A percentile compares a stretch with the other conserved stretches of the same genome.
Conservation (phyloP, 306 rosid genomes). For the Acacia acuminata region DNA sequence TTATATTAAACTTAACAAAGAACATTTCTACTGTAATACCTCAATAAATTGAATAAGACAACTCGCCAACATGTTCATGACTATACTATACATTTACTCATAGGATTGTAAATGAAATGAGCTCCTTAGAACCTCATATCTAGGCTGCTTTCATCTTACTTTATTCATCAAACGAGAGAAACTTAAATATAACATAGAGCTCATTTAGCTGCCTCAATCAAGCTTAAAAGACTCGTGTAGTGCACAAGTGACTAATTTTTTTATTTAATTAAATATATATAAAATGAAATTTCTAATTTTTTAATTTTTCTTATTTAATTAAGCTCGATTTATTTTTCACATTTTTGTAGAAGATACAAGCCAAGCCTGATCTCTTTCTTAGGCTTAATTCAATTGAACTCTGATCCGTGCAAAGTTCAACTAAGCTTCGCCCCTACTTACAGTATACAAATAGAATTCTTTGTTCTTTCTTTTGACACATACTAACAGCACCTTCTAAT, state of each 20-base stretch:
- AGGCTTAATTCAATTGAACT: not conserved
- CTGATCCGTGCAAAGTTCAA: not conserved
- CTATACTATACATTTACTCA: not conserved
- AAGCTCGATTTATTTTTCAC: not conserved
- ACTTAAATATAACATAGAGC: not conserved
- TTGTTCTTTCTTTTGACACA: not conserved
- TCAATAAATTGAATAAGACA: not conserved
- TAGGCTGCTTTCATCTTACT: not conserved
- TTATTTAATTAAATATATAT: not conserved
- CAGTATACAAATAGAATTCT: not conserved
- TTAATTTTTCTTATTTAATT: not conserved
- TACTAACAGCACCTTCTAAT: not conserved
- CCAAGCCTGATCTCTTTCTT: not conserved
- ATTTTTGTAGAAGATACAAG: not conserved
- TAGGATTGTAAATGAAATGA: not conserved
- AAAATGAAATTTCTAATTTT: not conserved
- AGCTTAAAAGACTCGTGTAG: not conserved
- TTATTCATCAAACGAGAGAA: not conserved
- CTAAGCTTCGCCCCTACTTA: not conserved
- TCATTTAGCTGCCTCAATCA: not conserved
- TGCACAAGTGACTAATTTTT: not conserved
- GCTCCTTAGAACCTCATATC: not conserved
- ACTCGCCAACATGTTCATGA: not conserved
- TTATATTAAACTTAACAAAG: not conserved
- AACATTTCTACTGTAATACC: not conserved